Base-by-base conservation (phyloP, 345 rosid species). In the Abelmoschus esculentus region DNA sequence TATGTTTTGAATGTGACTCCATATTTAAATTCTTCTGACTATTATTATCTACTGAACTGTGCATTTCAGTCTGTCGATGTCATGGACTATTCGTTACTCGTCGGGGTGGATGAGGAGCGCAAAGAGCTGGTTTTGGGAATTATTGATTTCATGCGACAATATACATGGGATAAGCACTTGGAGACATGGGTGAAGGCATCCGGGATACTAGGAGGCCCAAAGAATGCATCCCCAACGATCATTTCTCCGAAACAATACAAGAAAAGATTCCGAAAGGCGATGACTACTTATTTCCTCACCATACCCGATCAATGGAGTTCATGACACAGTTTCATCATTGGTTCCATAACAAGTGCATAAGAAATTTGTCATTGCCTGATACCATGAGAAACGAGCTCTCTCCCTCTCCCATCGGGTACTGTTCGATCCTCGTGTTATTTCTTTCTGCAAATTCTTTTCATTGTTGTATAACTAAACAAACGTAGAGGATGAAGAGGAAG, bases 91-190 rank as follows among this genome's bases (percentile, higher is more conserved):
- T 96, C 99, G 0, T 78, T 96, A 80, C 85, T 96, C 44, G 99
- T 96, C 76, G 99, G 99, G 15, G 89, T 92, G 76, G 99, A 96
- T 11, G 84, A 84, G 10, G 99, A 90, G 78, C 82, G 84, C 34
- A 89, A 92, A 58, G 99, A 92, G 75, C 84, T 96, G 74, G 98
- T 96, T 50, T 62, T 96, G 59, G 99, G 99, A 47, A 96, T 96
- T 73, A 96, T 96, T 7, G 99, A 96, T 83, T 92, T 84, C 89
- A 84, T 92, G 90, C 86, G 99, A 83, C 97, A 96, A 69, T 96
- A 96, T 79, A 96, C 99, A 64, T 96, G 99, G 99, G 99, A 96
- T 80, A 96, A 96, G 83, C 98, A 96, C 49, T 80, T 96, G 74
- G 99, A 96, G 88, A 90, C 99, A 12, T 92, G 96, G 99, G 92